phyloP scores from a whole-genome alignment of 257 asterid genomes.

The Petunia secreta region DNA sequence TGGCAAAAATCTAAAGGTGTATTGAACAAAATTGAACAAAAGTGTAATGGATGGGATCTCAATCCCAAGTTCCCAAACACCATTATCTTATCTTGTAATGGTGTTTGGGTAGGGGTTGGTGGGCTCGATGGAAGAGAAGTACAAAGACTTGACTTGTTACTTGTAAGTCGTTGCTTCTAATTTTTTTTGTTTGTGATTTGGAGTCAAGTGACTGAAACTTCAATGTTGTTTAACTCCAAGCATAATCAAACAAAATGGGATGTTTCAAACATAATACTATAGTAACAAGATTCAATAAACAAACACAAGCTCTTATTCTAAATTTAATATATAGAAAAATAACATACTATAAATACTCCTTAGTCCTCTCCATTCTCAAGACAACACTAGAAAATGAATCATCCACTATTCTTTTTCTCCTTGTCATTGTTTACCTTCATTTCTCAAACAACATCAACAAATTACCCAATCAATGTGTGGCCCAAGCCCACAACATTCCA shows the following conservation, averaged over 20 bases:
- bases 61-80: too few species aligned
- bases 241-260: neutral
- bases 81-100: too few species aligned
- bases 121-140: too few species aligned
- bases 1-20: too few species aligned
- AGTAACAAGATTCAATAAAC: neutral
- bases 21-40: too few species aligned
- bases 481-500: constrained; percentile 75
- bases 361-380: neutral
- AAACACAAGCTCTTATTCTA: neutral
- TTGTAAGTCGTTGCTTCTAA: too few species aligned
- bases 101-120: too few species aligned
- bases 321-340: neutral
- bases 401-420: neutral
- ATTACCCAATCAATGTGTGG: constrained; percentile 78
- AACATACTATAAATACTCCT: neutral
- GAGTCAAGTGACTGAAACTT: too few species aligned
- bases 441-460: constrained; percentile 53
- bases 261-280: neutral
- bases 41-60: too few species aligned
- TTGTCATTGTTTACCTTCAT: neutral
- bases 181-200: too few species aligned
- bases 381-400: constrained; percentile 1
- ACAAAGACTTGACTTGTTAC: too few species aligned
- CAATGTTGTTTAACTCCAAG: neutral